Conservation (phyloP, 2,329 filamentous ascomycete species). For the Rhynchosporium agropyri region DNA sequence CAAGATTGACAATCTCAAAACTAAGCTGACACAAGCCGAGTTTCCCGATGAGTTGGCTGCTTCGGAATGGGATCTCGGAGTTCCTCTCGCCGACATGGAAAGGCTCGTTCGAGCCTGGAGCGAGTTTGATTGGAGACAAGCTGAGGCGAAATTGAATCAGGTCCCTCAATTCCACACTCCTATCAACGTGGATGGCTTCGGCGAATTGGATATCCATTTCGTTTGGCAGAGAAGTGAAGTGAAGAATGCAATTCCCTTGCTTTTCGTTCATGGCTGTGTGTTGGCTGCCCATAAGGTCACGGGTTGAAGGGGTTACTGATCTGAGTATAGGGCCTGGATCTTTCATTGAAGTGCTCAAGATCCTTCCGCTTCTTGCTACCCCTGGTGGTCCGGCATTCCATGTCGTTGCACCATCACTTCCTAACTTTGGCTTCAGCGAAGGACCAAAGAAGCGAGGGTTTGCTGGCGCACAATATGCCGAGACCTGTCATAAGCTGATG, state of each 20-base stretch:
- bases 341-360: slow-evolving; percentile 66
- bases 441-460: slow-evolving; percentile 55
- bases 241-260: slow-evolving; percentile 57
- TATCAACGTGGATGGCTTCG: slow-evolving; percentile 61
- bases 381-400: slow-evolving; percentile 52
- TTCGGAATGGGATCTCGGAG: slow-evolving; percentile 59
- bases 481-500: slow-evolving; percentile 71
- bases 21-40: slow-evolving; percentile 55
- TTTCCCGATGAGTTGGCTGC: slow-evolving; percentile 60
- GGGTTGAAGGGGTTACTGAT: neutral
- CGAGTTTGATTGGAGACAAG: slow-evolving; percentile 62
- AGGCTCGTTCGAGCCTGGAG: slow-evolving; percentile 61
- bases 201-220: slow-evolving; percentile 63
- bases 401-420: slow-evolving; percentile 59
- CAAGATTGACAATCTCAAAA: slow-evolving; percentile 55
- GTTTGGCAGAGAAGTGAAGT: slow-evolving; percentile 57
- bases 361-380: slow-evolving; percentile 54
- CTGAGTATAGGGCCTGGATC: slow-evolving; percentile 61
- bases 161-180: slow-evolving; percentile 58
- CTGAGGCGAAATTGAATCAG: slow-evolving; percentile 60
- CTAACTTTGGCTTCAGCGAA: slow-evolving; percentile 54
- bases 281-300: slow-evolving; percentile 4
- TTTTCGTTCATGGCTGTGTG: slow-evolving; percentile 63
- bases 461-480: slow-evolving; percentile 61
- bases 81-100: slow-evolving; percentile 61